Base-by-base conservation (phyloP, 768 basidiomycete genomes). In the Podaxis carcinomalis region DNA sequence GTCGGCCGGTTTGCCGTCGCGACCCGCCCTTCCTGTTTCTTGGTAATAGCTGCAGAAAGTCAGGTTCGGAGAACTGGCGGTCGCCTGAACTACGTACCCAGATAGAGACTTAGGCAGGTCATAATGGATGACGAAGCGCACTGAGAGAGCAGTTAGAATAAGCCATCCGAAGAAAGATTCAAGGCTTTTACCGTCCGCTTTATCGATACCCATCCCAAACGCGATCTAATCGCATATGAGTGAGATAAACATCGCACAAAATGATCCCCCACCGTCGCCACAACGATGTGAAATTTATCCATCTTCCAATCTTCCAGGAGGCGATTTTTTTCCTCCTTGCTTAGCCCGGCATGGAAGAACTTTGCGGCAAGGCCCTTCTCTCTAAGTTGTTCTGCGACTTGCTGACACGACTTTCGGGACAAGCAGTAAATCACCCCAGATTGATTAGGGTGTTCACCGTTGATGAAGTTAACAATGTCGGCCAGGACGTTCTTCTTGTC, bases 171-270 rank as follows among this genome's bases (percentile, higher is more conserved):
- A 28, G 32, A 51, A 40, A 19, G 25, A 23, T 46, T 5, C 27
- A 53, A 16, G 37, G 35, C 36, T 54, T 76, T 63, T 70, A 89
- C 89, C 90, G 66, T 92, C 83, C 4, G 86, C 72, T 71, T 95
- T 95, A 73, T 95, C 92, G 53, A 96, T 92, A 0, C 96, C 95
- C 95, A 98, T 98, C 10, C 96, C 96, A 71, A 98, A 98, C 0
- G 95, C 95, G 65, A 95, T 86, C 93, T 95, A 68, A 36, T 16
- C 2, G 21, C 5, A 1, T 27, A 23, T 37, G 7, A 47, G 32
- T n/a, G 4, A 53, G 11, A 23, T 40, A 40, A 16, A 36, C 4
- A 16, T 42, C 4, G 59, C 37, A 50, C n/a, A 11, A 13, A 58
- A 54, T 51, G n/a, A 63, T 49, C 7, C 10, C 81, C 66, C 71